Evolutionary conservation across 2,329 filamentous ascomycete genomes (phyloP).

Genomic region (Cladosporium velox): DNA sequence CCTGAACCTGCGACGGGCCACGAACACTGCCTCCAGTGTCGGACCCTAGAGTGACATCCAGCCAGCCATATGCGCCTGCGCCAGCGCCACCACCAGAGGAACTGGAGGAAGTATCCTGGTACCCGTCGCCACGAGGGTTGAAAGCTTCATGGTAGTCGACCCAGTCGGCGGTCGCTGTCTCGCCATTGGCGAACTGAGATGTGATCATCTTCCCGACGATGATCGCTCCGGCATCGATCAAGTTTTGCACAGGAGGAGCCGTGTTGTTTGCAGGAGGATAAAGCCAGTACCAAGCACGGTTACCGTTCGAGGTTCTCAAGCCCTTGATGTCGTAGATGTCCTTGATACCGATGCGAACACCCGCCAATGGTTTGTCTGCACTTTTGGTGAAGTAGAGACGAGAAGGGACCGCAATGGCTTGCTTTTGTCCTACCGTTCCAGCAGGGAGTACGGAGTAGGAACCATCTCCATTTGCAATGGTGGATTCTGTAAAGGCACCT

Average conservation of each 20-base stretch:
- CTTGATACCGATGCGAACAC: conserved; percentile 63
- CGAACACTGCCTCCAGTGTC: conserved; percentile 53
- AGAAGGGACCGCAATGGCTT: conserved; percentile 56
- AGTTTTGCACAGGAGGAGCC: conserved; percentile 43
- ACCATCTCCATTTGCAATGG: conserved; percentile 40
- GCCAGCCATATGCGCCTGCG: conserved; percentile 46
- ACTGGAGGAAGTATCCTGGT: conserved; percentile 48
- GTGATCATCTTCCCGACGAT: conserved; percentile 48
- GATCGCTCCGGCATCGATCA: conserved; percentile 60
- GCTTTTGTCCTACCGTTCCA: conserved; percentile 43
- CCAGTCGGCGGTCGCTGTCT: conserved; percentile 53
- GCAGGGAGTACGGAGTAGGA: conserved; percentile 45
- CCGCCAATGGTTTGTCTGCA: conserved; percentile 55
- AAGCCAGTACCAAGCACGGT: conserved; percentile 58
- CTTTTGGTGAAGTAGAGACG: conserved; percentile 58
- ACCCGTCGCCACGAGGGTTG: conserved; percentile 46
- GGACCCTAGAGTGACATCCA: conserved; percentile 51
- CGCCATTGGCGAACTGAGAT: conserved; percentile 46
- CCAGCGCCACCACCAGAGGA: conserved; percentile 48
- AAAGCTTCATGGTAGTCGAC: conserved; percentile 45
- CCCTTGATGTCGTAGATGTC: conserved; percentile 61
- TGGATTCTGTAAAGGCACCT: conserved; percentile 43
- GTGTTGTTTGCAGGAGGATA: conserved; percentile 50
- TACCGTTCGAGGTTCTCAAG: conserved; percentile 57
- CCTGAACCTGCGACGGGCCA: conserved; percentile 48